Evolutionary conservation across 441 rosid species (phyloP).

Genomic region (Syzygium syzygioides): DNA sequence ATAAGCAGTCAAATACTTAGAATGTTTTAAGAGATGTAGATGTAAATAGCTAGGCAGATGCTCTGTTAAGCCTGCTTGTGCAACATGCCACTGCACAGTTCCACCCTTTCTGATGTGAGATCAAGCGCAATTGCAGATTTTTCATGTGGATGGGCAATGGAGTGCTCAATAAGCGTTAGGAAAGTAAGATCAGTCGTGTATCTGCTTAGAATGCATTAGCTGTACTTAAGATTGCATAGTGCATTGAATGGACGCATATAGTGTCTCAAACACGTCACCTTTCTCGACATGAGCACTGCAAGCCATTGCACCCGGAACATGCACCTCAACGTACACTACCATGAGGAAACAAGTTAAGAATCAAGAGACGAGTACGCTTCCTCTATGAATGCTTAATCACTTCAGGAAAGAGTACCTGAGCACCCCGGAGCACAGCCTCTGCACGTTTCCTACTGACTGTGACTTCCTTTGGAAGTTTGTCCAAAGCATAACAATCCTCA

Average conservation of each 20-base stretch:
- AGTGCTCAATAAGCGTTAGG: neutral
- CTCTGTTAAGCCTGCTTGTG: neutral
- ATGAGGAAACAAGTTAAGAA: too few species aligned
- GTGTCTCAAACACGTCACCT: neutral
- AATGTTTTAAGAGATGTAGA: neutral
- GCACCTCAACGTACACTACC: too few species aligned
- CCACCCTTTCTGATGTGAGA: neutral
- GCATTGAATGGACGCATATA: neutral
- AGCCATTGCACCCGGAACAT: too few species aligned
- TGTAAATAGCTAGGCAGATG: too few species aligned
- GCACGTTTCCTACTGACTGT: constrained; percentile 93
- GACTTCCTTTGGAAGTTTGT: constrained; percentile 72
- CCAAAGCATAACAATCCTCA: constrained; percentile 46
- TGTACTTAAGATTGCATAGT: neutral
- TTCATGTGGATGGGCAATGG: neutral
- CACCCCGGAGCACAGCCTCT: constrained; percentile 93
- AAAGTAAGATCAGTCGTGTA: neutral
- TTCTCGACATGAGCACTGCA: too few species aligned
- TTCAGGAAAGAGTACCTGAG: too few species aligned
- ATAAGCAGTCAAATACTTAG: neutral
- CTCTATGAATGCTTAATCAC: too few species aligned
- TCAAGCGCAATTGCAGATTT: neutral
- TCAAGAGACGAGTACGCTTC: too few species aligned
- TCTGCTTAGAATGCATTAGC: neutral
- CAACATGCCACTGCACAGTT: neutral